Evolutionary conservation across 164 flowering plant genomes (phyloP).

Genomic region (Stephania cephalantha): DNA sequence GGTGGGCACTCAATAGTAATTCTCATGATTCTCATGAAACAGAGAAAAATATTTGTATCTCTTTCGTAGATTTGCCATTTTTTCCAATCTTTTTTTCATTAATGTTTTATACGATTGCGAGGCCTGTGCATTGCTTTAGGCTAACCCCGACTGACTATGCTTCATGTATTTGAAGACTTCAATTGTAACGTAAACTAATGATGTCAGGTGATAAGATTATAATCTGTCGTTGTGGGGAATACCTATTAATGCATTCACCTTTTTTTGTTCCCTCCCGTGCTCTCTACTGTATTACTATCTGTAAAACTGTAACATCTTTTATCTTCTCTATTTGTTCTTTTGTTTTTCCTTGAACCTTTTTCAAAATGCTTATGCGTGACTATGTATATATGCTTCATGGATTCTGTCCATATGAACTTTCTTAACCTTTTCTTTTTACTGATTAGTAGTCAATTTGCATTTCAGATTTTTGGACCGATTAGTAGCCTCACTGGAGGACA

Average conservation of each 20-base stretch:
- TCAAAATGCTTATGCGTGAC: neutral
- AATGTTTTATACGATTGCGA: neutral
- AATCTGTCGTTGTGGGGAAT: neutral
- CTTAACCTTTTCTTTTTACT: slow-evolving; percentile 4
- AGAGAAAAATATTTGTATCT: neutral
- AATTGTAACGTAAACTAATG: too few relatives aligned
- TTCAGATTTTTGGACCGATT: slow-evolving; percentile 83
- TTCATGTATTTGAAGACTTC: neutral
- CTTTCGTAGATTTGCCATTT: neutral
- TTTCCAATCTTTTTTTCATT: neutral
- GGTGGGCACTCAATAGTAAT: too few relatives aligned
- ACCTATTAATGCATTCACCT: neutral
- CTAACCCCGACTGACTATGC: neutral
- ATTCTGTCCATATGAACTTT: neutral
- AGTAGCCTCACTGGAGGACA: slow-evolving; percentile 75
- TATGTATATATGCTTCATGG: neutral
- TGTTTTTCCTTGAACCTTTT: neutral
- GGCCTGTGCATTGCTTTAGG: neutral
- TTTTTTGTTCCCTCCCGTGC: neutral
- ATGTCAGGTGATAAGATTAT: neutral
- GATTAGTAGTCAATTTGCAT: slow-evolving; percentile 7
- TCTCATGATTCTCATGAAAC: too few relatives aligned
- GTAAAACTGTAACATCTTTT: neutral
- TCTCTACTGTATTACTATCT: neutral
- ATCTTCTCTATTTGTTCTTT: neutral